Percentiles rank a stretch among this genome's conserved stretches.
Evolutionary conservation across 805 yeast genomes (phyloP).

Genomic region (Yamadazyma nakazawae): DNA sequence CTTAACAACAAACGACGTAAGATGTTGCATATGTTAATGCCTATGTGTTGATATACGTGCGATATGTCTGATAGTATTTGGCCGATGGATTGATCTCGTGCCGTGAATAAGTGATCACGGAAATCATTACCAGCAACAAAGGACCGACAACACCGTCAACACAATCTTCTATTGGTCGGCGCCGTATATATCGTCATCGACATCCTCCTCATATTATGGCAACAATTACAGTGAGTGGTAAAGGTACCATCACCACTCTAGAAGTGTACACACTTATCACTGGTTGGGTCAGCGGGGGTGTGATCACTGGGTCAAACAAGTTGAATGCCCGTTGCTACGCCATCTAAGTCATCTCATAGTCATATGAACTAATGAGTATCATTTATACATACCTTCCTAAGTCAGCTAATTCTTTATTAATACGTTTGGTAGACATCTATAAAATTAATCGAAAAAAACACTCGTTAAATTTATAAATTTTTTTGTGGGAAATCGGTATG

Average conservation of each 20-base stretch:
- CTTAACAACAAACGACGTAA: too few species aligned
- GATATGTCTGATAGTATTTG: too few species aligned
- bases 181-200: too few species aligned
- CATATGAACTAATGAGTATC: background rate
- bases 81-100: too few species aligned
- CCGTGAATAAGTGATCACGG: background rate
- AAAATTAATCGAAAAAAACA: slow-evolving; percentile 8
- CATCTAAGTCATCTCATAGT: background rate
- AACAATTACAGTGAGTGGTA: too few species aligned
- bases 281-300: background rate
- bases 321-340: background rate
- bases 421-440: slow-evolving; percentile 90
- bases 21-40: too few species aligned
- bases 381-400: slow-evolving; percentile 79
- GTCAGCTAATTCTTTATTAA: slow-evolving; percentile 92
- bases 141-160: background rate
- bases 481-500: slow-evolving; percentile 9
- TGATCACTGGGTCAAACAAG: background rate
- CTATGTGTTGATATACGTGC: too few species aligned
- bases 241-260: too few species aligned
- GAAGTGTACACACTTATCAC: too few species aligned
- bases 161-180: too few species aligned
- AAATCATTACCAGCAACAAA: background rate
- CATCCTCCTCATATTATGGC: too few species aligned
- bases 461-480: background rate